Conservation (phyloP, 2,329 filamentous ascomycete species). For the Fusarium incarnatum region DNA sequence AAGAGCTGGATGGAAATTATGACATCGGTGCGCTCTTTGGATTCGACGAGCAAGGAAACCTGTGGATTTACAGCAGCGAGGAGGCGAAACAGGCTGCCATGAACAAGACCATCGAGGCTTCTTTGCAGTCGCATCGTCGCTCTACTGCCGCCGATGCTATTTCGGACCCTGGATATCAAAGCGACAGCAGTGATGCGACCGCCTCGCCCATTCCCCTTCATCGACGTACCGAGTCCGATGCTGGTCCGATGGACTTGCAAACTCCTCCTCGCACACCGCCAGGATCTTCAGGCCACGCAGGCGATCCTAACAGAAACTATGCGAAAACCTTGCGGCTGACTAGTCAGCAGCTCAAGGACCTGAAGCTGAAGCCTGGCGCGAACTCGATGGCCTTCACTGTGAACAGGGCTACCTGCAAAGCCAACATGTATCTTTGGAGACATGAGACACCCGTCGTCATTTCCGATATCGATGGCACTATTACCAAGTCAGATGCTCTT, state of each 20-base stretch:
- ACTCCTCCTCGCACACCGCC: conserved; percentile 78
- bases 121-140: conserved; percentile 58
- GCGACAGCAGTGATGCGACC: conserved; percentile 78
- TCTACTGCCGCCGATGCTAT: conserved; percentile 79
- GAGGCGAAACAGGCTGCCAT: conserved; percentile 92
- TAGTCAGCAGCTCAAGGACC: conserved; percentile 90
- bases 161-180: conserved; percentile 95
- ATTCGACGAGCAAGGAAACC: conserved; percentile 92
- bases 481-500: conserved; percentile 95
- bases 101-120: conserved; percentile 68
- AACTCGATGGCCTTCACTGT: conserved; percentile 98
- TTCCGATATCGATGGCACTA: conserved; percentile 98
- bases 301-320: conserved; percentile 85
- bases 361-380: conserved; percentile 84
- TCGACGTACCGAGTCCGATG: conserved; percentile 75
- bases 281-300: conserved; percentile 67
- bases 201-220: conserved; percentile 63
- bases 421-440: conserved; percentile 94
- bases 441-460: conserved; percentile 94
- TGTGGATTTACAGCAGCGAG: conserved; percentile 99
- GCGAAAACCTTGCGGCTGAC: conserved; percentile 96
- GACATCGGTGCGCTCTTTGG: conserved; percentile 96
- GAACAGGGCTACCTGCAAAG: conserved; percentile 90
- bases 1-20: conserved; percentile 94
- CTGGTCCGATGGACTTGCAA: conserved; percentile 64